Evolutionary conservation across 2,329 filamentous ascomycete species (phyloP).

Genomic region (Eurotiales sp.): DNA sequence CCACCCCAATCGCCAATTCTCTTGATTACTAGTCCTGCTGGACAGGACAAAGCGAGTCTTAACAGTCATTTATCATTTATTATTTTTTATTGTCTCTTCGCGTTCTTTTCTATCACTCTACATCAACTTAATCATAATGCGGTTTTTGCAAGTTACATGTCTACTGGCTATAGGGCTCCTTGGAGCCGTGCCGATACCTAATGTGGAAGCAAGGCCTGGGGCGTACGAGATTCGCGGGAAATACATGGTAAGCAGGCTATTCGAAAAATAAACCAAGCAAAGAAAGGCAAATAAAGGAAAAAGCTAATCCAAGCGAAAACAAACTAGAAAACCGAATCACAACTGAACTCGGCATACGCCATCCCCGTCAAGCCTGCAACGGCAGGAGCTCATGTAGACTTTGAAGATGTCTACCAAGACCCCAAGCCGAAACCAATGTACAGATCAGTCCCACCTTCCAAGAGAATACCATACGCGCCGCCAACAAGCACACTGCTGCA

Average conservation of each 20-base stretch:
- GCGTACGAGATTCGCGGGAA: neutral
- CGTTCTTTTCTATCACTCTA: too few relatives aligned
- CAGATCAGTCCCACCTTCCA: too few relatives aligned
- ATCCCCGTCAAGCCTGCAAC: neutral
- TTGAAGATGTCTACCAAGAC: neutral
- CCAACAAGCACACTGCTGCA: neutral
- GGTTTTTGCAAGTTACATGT: neutral
- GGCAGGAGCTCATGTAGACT: neutral
- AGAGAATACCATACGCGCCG: too few relatives aligned
- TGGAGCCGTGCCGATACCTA: neutral
- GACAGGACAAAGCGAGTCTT: neutral
- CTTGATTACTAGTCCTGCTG: neutral
- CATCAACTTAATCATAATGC: neutral
- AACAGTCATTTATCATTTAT: neutral
- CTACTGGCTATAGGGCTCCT: neutral
- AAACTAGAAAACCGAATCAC: neutral
- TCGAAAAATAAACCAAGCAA: neutral
- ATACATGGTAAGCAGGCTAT: neutral
- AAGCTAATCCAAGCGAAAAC: too few relatives aligned
- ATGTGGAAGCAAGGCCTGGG: neutral
- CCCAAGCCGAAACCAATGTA: neutral
- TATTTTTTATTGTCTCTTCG: neutral
- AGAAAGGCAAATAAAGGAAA: neutral
- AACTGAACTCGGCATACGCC: neutral
- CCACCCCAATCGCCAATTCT: too few relatives aligned